These are phyloP conservation scores for Fusarium sublunatum DNA, from an alignment of 2,329 filamentous ascomycete genomes.

Conservation along the genomic window DNA sequence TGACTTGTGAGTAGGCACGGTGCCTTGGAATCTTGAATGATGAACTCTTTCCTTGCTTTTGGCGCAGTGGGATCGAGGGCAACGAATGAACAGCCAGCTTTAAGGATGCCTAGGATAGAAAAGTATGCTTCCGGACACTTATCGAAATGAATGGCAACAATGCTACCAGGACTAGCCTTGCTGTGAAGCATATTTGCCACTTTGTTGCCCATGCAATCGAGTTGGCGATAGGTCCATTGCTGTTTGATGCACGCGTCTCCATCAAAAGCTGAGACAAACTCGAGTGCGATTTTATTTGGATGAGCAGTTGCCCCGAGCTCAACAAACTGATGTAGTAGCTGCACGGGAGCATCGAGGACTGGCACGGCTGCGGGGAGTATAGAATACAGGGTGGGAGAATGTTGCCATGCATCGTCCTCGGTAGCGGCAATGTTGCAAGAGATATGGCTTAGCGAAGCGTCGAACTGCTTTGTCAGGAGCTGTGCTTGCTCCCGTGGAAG, in stretches of 20 bases:
- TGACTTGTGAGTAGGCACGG: constrained; percentile 69
- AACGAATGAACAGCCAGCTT: constrained; percentile 83
- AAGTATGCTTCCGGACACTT: constrained; percentile 89
- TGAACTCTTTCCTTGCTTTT: constrained; percentile 78
- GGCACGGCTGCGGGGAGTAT: constrained; percentile 70
- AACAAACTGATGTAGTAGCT: constrained; percentile 81
- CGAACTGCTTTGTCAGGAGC: constrained; percentile 77
- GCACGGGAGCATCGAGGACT: constrained; percentile 66
- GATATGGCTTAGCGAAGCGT: constrained; percentile 71
- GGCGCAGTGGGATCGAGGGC: constrained; percentile 83
- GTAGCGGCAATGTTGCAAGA: constrained; percentile 59
- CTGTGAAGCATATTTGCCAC: constrained; percentile 73
- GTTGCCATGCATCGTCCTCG: constrained; percentile 53
- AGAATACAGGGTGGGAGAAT: constrained; percentile 64
- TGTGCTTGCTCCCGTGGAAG: constrained; percentile 76
- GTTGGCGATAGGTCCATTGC: constrained; percentile 78
- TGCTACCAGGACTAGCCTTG: constrained; percentile 64
- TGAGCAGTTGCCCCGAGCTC: constrained; percentile 67
- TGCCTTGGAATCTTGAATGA: constrained; percentile 77
- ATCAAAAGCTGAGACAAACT: constrained; percentile 74
- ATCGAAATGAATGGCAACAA: constrained; percentile 83
- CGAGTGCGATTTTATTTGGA: constrained; percentile 75
- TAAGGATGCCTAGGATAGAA: constrained; percentile 82
- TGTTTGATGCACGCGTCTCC: constrained; percentile 58
- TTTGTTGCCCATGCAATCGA: constrained; percentile 77